Evolutionary conservation across 805 yeast genomes (phyloP).

Genomic region (Saturnispora diversa): DNA sequence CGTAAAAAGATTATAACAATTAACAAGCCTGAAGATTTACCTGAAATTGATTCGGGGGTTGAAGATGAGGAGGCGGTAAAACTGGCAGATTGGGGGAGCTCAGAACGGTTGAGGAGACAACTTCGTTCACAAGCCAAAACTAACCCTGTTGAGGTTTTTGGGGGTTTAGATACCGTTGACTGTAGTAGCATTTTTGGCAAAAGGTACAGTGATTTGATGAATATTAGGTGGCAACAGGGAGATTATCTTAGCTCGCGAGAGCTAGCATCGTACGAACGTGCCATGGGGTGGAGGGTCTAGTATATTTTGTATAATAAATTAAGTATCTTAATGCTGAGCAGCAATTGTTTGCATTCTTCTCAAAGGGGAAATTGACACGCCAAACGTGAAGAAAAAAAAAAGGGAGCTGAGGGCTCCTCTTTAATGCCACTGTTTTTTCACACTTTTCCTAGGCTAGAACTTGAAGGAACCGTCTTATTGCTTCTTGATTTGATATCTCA

Average conservation of each 20-base stretch:
- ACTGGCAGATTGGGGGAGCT: slow-evolving; percentile 24
- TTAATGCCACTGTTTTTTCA: not conserved
- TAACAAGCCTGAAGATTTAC: slow-evolving; percentile 18
- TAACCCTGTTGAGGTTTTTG: slow-evolving; percentile 25
- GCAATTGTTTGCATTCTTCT: slow-evolving; percentile 20
- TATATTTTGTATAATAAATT: not conserved
- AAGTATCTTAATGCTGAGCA: slow-evolving; percentile 9
- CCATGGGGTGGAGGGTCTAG: slow-evolving; percentile 22
- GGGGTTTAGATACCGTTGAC: slow-evolving; percentile 18
- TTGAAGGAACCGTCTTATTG: too few species aligned
- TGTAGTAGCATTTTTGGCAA: slow-evolving; percentile 22
- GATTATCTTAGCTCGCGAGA: slow-evolving; percentile 23
- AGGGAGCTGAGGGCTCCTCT: slow-evolving; percentile 5
- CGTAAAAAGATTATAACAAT: not conserved
- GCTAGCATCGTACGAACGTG: slow-evolving; percentile 22
- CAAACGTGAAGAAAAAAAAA: slow-evolving; percentile 17
- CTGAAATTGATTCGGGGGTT: slow-evolving; percentile 18
- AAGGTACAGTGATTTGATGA: slow-evolving; percentile 19
- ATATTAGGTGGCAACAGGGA: slow-evolving; percentile 21
- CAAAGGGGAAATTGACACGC: slow-evolving; percentile 16
- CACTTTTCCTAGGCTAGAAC: not conserved
- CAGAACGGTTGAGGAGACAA: slow-evolving; percentile 14
- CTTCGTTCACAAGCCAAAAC: slow-evolving; percentile 18
- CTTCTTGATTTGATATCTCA: too few species aligned
- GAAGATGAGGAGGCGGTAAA: slow-evolving; percentile 14